Base-by-base conservation (phyloP, 2,329 filamentous ascomycete species). In the Xylaria sp. region DNA sequence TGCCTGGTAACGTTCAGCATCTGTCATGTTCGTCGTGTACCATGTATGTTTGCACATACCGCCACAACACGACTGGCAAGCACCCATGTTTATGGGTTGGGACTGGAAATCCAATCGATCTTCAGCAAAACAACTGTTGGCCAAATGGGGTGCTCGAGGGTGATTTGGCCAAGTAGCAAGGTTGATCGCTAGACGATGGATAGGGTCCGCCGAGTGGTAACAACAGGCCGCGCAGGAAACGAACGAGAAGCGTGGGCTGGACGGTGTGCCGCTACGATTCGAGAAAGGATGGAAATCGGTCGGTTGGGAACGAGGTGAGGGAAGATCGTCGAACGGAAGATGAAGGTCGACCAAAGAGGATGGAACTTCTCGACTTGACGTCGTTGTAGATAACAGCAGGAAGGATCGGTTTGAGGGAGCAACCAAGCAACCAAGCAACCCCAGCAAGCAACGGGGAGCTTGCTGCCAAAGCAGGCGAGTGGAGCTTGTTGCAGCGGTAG, bases 1-100 rank as follows among this genome's bases (percentile, higher is more conserved):
- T 90, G 74, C 89, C 91, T 91, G 64, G 42, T 60, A 62, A 49
- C 31, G 61, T 73, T 79, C 67, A 79, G 75, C 67, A 67, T 55
- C 55, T 67, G 28, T 40, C 31, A 56, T 45, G 37, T 52, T 15
- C 52, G 33, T 31, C 56, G 50, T 53, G 43, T 54, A 61, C 42
- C 17, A 49, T 43, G 40, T 21, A 43, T 17, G 15, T 23, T 6
- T 23, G 17, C 64, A 53, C 58, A 17, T 74, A 76, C 75, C 74
- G 74, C 75, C 72, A 70, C 75, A 77, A 66, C 75, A 75, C 67
- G 73, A 75, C 68, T 74, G 72, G 68, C 74, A 76, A 68, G 66
- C 72, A 72, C 73, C 73, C 73, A 75, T 75, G 55, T 69, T 69
- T 65, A 68, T 63, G 64, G 67, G 64, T 60, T 49, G 64, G 46